Evolutionary conservation across 495 filamentous ascomycete genomes (phyloP), one percentile per base, ranked within the genome.

Genomic region (Penicillium maclennaniae): DNA sequence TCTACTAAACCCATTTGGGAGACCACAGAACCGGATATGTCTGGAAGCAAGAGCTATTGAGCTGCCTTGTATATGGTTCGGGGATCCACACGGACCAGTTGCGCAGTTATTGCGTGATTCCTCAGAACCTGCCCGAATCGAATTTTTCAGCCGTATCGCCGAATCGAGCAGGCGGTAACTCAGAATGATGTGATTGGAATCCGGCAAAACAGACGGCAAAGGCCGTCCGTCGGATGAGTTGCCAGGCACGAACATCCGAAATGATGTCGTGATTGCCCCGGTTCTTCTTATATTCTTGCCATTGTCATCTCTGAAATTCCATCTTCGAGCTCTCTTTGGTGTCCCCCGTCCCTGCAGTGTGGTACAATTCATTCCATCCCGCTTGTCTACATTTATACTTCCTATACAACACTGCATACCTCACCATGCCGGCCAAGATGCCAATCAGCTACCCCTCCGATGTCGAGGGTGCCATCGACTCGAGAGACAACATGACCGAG

Each of bases 401-500:
- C 38, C 10, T 7, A 19, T 40, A 40, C 38, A 27, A 15, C 49
- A 39, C 47, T 28, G 53, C 28, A 37, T 23, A 48, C 47, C 53
- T 51, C 61, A 70, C 43, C 52, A 78, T 78, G 75, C 71, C 73
- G 38, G 69, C 69, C 44, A 75, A 72, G 56, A 66, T 62, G 56
- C 60, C 69, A 36, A 54, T 52, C 49, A 64, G 63, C 54, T 76
- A 74, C 67, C 62, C 67, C 58, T 68, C 71, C 8, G 73, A 73
- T 48, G 45, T 51, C 23, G 77, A 78, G 49, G 61, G 43, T 43
- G 48, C 55, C 38, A 57, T 69, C 20, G 71, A 74, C 44, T 51
- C 62, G 20, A 65, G 60, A 47, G 72, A 78, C 39, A 53, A 34
- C 44, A 58, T 49, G 37, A 75, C 77, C 48, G 93, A 97, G 70